Base-by-base conservation (phyloP, 208 protist genomes). In the Naegleria gruberi region DNA sequence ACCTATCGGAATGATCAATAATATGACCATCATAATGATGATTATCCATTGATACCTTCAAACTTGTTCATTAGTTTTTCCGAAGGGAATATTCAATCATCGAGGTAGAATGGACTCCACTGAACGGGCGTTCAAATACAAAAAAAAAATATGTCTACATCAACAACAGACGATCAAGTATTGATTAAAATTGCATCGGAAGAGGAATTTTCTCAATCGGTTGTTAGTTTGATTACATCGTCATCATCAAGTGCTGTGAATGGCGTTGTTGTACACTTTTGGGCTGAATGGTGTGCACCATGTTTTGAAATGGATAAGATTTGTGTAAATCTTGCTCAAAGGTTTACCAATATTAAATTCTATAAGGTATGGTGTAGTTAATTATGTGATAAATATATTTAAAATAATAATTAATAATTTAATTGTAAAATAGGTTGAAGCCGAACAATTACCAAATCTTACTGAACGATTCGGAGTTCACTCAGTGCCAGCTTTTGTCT, bases 201-300 rank as follows among this genome's bases (percentile, higher is more conserved):
- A 86, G 30, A 86, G 34, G 82, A 86, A 8, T 86, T 47, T 30
- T 45, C 0, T 47, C 42, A 86, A 47, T 10, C 43, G n/a, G 42
- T 86, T 8, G 37, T 46, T 19, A 30, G 17, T 82, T 17, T 17
- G 1, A 8, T 42, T 19, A 8, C 19, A 44, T 12, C 41, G 5
- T 34, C 42, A 65, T 30, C 15, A 10, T 65, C 51, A 23, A 23
- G 51, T 1, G n/a, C n/a, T n/a, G n/a, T n/a, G n/a, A 65, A 65
- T 65, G 51, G 19, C 12, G 51, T 65, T 55, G 41, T 87, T 30
- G 40, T 93, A 5, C 73, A 88, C 23, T 93, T 92, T 88, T 92
- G 92, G 92, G 92, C 92, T 30, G 87, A 89, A 73, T 93, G 92
- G 92, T 86, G 82, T 19, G 82, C 84, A 83, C 91, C 89, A 84